Base-by-base conservation (phyloP, 192 early-diverging fungal genomes). In the Gaertneriomyces sp. region DNA sequence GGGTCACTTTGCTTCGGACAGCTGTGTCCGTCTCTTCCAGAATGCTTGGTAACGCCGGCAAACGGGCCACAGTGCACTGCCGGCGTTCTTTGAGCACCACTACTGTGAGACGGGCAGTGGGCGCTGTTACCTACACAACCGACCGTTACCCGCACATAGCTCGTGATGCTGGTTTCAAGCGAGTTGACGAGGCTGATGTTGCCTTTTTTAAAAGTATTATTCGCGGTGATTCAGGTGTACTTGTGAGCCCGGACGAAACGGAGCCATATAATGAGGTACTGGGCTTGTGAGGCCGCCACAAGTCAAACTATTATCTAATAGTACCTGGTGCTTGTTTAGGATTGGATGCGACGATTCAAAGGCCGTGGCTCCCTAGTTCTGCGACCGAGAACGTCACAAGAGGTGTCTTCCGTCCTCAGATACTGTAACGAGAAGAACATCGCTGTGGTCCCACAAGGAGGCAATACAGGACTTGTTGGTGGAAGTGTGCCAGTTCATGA, bases 381-480 rank as follows among this genome's bases (percentile, higher is more conserved):
- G 11, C 88, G 88, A 54, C 97, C 97, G 58, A 92, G 89, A 58
- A 90, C 88, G 1, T 89, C 92, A 0, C 67, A 87, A 42, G 85
- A 98, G 68, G 91, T 99, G 8, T 85, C 91, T 4, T 73, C 85
- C 20, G 86, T 98, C 17, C 73, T 97, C 52, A 81, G 79, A 54
- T 94, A 99, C 71, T 98, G 96, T 79, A 90, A 93, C 64, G 79
- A 84, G 3, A 73, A 94, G 17, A 76, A 72, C 60, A 73, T 99
- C 25, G 95, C 97, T 2, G 90, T 99, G 40, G 93, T 95, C 7
- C 95, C 97, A 41, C 97, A 99, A 76, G 95, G 97, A 56, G 97
- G 96, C 46, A 99, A 99, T 74, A 99, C 94, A 3, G 95, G 95
- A 39, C 80, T 99, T 19, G 96, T 97, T 19, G 96, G 96, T 60